Evolutionary conservation across 352 stramenopile genomes (phyloP), one percentile per base, ranked within the genome.

Genomic region (Phytophthora hybrid): DNA sequence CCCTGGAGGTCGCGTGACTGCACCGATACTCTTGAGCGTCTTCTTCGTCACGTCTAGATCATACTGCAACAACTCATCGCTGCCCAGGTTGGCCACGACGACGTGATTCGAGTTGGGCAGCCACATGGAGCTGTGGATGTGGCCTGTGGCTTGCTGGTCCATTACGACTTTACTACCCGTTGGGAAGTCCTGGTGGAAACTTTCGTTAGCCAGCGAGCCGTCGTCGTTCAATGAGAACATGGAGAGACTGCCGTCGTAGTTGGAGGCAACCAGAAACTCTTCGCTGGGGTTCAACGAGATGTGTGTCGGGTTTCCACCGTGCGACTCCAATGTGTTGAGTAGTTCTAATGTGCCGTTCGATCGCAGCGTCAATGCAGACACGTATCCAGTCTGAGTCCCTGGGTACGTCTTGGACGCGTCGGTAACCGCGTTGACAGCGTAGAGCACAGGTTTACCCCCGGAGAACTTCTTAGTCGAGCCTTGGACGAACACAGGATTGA

Each of bases 101-200:
- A 88, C 63, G 34, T 74, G 65, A 4, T 63, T 79, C 21, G 75
- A 78, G 46, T 70, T 72, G 32, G 74, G 70, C 9, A 87, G 34
- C 83, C 83, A 93, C 34, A 62, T 83, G 51, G 82, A 82, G 47
- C 83, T 91, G 76, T 93, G 83, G 61, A 85, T 73, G 54, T 90
- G 85, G 3, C 82, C 54, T 1, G 59, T 74, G 14, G 82, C 75
- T 54, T 90, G 83, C 21, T 61, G 59, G 13, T 69, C 56, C n/a
- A 72, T 53, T 26, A 79, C 76, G 2, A 80, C 76, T 6, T 76
- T 66, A 55, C 79, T 89, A 4, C 71, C 80, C 3, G 10, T 55
- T 5, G 69, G 71, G 60, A 84, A 91, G 7, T 76, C 59, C 19
- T 87, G 64, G 21, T 83, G 66, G 56, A 85, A 82, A 0, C 66